These are phyloP conservation scores for Backusella tarrabulga DNA, from an alignment of 192 early-diverging fungal species.

Conservation along the genomic window DNA sequence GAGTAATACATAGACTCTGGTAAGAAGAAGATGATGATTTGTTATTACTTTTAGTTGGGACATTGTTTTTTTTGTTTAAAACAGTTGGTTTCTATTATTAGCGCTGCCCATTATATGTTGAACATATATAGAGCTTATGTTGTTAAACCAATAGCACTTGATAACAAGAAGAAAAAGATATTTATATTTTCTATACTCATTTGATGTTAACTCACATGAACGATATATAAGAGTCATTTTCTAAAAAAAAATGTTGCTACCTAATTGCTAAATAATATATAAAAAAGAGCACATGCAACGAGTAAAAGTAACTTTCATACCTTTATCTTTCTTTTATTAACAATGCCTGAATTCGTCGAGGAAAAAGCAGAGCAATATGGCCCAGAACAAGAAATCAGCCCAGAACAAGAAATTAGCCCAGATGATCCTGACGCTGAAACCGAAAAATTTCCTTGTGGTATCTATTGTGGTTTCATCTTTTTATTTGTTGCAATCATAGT, in stretches of 20 bases:
- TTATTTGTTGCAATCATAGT: not conserved
- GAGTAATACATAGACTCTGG: too few relatives aligned
- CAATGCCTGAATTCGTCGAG: not conserved
- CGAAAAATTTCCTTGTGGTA: not conserved
- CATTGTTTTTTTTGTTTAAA: not conserved
- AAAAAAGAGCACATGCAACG: not conserved
- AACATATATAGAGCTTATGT: too few relatives aligned
- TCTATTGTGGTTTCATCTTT: not conserved
- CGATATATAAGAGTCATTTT: not conserved
- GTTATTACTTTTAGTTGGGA: not conserved
- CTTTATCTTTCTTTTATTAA: not conserved
- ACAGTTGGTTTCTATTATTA: too few relatives aligned
- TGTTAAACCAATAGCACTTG: too few relatives aligned
- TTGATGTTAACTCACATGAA: not conserved
- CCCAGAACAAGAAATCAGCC: not conserved
- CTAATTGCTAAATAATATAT: not conserved
- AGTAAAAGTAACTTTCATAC: not conserved
- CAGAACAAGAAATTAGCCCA: not conserved
- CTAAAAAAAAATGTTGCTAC: not conserved
- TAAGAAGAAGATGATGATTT: not conserved
- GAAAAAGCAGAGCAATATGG: not conserved
- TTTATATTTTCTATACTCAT: not conserved
- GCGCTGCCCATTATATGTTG: too few relatives aligned
- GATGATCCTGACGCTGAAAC: not conserved
- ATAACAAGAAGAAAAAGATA: too few relatives aligned